Base-by-base conservation (phyloP, 768 basidiomycete species). In the Phanerochaete sordida region DNA sequence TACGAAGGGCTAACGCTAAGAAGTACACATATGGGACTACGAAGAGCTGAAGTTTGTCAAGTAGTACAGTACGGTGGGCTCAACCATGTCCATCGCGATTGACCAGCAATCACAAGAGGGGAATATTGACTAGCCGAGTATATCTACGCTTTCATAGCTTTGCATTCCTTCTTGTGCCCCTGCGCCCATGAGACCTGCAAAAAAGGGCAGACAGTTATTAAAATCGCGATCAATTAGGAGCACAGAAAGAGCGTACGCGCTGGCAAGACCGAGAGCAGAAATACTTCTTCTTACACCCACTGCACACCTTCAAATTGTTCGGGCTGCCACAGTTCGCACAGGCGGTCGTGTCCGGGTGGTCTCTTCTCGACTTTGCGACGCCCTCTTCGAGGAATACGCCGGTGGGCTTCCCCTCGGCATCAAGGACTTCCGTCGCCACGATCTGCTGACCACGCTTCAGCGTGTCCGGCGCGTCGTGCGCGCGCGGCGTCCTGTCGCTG, bases 281-380 rank as follows among this genome's bases (percentile, higher is more conserved):
- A 19, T 35, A 57, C 23, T 47, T 48, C 60, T 61, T 44, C 60
- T 35, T 47, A 13, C 60, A 61, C 3, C 47, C 46, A 4, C 23
- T 31, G 37, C 60, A 61, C 33, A 51, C 49, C 55, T 50, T 61
- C 1, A 60, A 30, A 27, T 60, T n/a, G n/a, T n/a, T n/a, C n/a
- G n/a, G n/a, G n/a, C n/a, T 53, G 19, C 60, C 60, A 35, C 60
- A 56, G 24, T 43, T 48, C 26, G 60, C 55, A 37, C 60, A 61
- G n/a, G 60, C 55, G 26, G 60, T 50, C 12, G 43, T 56, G 4
- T n/a, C 39, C 16, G 54, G 60, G n/a, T 50, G 43, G 30, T 61
- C 60, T 27, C 33, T 50, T 35, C 60, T 24, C 24, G 30, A 21
- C 6, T 35, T 27, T 3, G 30, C 16, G 37, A 61, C 54, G 3